Evolutionary conservation across 331 rosid genomes (phyloP).

Genomic region (Acacia concinna): DNA sequence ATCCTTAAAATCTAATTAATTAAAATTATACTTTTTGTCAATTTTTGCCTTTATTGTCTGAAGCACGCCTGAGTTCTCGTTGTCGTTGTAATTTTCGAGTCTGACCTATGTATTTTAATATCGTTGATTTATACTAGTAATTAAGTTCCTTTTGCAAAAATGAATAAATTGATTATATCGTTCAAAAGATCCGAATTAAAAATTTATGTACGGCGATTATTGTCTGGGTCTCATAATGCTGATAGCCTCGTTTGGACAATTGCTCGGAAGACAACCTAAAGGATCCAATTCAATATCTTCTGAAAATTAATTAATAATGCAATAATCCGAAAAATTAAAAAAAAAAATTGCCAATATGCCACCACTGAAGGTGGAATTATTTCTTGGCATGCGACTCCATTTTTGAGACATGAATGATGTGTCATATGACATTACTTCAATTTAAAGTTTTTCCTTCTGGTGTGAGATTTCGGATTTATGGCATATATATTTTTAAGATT

Average conservation of each 20-base stretch:
- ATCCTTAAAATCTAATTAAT: conserved; percentile 16
- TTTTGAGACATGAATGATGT: background rate
- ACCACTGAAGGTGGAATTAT: background rate
- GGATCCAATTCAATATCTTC: background rate
- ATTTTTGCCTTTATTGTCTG: background rate
- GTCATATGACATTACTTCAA: background rate
- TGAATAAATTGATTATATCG: background rate
- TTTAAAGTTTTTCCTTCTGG: background rate
- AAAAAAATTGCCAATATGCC: background rate
- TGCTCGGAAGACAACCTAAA: background rate
- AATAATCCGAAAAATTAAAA: background rate
- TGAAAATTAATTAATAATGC: background rate
- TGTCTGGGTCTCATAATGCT: background rate
- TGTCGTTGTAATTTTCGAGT: background rate
- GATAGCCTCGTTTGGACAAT: background rate
- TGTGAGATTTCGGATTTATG: background rate
- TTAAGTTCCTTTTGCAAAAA: background rate
- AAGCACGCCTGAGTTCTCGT: background rate
- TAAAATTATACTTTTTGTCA: background rate
- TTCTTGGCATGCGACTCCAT: background rate
- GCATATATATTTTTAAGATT: background rate
- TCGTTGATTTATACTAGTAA: background rate
- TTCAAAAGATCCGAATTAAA: background rate
- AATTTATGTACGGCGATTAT: background rate
- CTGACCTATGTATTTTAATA: background rate